Evolutionary conservation across 331 rosid species (phyloP), one percentile per base, ranked within the genome.

Genomic region (Dryas integrifolia): DNA sequence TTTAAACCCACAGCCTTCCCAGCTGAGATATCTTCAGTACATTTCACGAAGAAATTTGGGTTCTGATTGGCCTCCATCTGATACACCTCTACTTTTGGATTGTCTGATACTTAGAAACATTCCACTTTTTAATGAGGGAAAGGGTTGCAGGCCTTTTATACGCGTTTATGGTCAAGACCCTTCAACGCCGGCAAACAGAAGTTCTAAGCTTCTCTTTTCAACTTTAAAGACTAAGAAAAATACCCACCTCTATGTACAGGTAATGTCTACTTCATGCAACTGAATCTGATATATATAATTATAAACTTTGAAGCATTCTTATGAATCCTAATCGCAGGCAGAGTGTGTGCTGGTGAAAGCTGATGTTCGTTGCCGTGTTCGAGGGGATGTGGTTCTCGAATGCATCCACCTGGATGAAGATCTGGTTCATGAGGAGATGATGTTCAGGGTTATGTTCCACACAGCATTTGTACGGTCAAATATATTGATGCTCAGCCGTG

Each of bases 311-410:
- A 67, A 70, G 72, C 58, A 35, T 49, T 78, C 83, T 88, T 78
- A 83, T 73, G 82, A 77, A 77, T 70, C 85, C 75, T 76, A 74
- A 84, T 76, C 75, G 72, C 98, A 95, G 98, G 98, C 90, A 84
- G 97, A 90, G 76, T 88, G 98, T 83, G 67, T 76, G 84, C 90
- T 87, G 66, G 97, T 95, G 86, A 89, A 95, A 80, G 82, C 92
- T 65, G 96, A 95, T 83, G 77, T 91, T 62, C 93, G 74, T 65
- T 91, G 89, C 79, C 96, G 88, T 71, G 82, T 92, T 83, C 97
- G 92, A 87, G 98, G 98, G 71, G 98, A 95, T 84, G 97, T 95
- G 72, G 93, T 95, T 81, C 92, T 95, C 53, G 98, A 91, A 85
- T 91, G 97, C 80, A 61, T 91, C 82, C 92, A 89, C 85, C 75